These are phyloP conservation scores for Quercus engelmannii DNA, from an alignment of 306 rosid genomes.

Conservation along the genomic window DNA sequence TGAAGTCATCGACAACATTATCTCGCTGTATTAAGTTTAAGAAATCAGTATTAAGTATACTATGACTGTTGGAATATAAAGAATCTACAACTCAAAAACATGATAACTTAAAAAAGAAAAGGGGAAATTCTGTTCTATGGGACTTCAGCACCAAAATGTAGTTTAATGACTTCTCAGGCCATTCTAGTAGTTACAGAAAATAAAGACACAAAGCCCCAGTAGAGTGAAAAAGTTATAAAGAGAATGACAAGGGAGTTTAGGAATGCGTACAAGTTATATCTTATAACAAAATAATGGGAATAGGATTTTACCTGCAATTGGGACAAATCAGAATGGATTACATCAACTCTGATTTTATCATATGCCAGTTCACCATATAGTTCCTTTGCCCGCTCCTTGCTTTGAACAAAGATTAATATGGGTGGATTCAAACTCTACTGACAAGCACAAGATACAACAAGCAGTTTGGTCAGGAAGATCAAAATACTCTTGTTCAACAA, in stretches of 20 bases:
- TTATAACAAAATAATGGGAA: conserved; percentile 8
- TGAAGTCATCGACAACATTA: conserved; percentile 78
- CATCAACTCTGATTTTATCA: conserved; percentile 77
- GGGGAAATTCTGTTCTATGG: background rate
- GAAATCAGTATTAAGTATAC: conserved; percentile 9
- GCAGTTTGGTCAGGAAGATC: conserved; percentile 20
- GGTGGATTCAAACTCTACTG: conserved; percentile 85
- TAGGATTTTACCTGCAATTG: conserved; percentile 61
- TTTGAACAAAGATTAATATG: conserved; percentile 81
- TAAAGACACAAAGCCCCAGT: background rate
- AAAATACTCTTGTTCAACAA: conserved; percentile 13
- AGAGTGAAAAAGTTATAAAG: background rate
- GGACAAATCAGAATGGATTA: conserved; percentile 83
- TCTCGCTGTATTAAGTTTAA: conserved; percentile 61
- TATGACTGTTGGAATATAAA: background rate
- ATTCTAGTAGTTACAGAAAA: background rate
- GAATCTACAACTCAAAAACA: background rate
- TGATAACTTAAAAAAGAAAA: background rate
- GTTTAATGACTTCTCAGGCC: background rate
- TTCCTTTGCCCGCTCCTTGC: conserved; percentile 97
- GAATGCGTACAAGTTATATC: background rate
- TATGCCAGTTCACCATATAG: conserved; percentile 67
- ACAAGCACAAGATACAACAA: conserved; percentile 19
- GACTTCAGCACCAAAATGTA: background rate
- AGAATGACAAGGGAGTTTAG: background rate